Evolutionary conservation across 495 filamentous ascomycete genomes (phyloP).

Genomic region (Aspergillus funiculosus): DNA sequence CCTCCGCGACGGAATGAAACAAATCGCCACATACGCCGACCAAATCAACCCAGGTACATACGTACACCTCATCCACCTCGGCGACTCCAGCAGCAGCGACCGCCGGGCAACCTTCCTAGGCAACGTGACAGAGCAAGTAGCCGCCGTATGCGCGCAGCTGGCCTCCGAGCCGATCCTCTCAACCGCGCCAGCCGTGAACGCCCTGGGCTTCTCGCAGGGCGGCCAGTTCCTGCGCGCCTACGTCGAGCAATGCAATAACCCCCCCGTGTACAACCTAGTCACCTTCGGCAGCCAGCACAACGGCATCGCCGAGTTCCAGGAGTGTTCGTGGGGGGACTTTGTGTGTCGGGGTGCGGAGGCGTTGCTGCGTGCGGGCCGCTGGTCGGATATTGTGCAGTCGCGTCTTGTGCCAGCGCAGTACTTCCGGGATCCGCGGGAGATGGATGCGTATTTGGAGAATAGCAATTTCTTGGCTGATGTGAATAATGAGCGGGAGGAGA

Average conservation of each 20-base stretch:
- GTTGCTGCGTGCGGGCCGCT: slow-evolving; percentile 66
- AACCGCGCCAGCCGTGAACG: slow-evolving; percentile 77
- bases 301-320: slow-evolving; percentile 78
- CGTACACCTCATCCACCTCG: slow-evolving; percentile 74
- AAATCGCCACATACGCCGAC: slow-evolving; percentile 62
- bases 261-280: slow-evolving; percentile 73
- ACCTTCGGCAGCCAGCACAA: slow-evolving; percentile 95
- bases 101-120: slow-evolving; percentile 83
- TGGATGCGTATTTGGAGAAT: slow-evolving; percentile 68
- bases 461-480: slow-evolving; percentile 98
- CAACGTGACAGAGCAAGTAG: slow-evolving; percentile 76
- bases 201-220: slow-evolving; percentile 90
- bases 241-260: slow-evolving; percentile 81
- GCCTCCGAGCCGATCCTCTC: slow-evolving; percentile 70
- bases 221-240: slow-evolving; percentile 94
- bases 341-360: slow-evolving; percentile 72
- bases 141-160: slow-evolving; percentile 73
- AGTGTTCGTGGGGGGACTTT: slow-evolving; percentile 62
- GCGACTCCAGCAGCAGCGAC: slow-evolving; percentile 59
- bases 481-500: slow-evolving; percentile 80
- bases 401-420: slow-evolving; percentile 91
- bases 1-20: slow-evolving; percentile 63
- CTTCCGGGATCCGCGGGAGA: slow-evolving; percentile 67
- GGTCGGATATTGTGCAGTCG: slow-evolving; percentile 68
- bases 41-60: slow-evolving; percentile 73